phyloP scores from a whole-genome alignment of 1,284 basidiomycete genomes.

The Dichomitus squalens region DNA sequence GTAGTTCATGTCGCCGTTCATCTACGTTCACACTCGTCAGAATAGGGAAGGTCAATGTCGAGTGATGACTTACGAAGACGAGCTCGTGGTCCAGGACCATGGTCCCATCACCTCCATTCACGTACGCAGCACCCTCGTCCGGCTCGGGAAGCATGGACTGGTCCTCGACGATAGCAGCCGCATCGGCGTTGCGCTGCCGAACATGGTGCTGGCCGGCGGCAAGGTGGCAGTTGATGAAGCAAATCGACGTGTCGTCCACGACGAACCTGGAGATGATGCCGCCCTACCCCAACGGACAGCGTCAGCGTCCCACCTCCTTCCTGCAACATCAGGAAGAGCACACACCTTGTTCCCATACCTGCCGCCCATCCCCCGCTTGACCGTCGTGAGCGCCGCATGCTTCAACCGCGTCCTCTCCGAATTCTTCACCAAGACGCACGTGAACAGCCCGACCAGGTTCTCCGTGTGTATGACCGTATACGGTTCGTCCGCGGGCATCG shows the following conservation, averaged over 20 bases:
- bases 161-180: slow-evolving; percentile 85
- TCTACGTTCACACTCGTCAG: slow-evolving; percentile 37
- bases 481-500: slow-evolving; percentile 66
- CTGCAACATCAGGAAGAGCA: background rate
- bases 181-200: slow-evolving; percentile 83
- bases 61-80: slow-evolving; percentile 70
- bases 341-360: slow-evolving; percentile 93
- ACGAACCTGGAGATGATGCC: slow-evolving; percentile 90
- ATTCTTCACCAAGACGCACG: slow-evolving; percentile 83
- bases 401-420: slow-evolving; percentile 60
- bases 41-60: background rate
- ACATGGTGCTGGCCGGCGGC: slow-evolving; percentile 91
- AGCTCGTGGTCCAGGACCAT: slow-evolving; percentile 95
- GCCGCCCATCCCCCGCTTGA: slow-evolving; percentile 92
- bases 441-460: slow-evolving; percentile 90
- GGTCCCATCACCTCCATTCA: slow-evolving; percentile 92
- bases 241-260: slow-evolving; percentile 89
- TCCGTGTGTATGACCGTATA: slow-evolving; percentile 87
- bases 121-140: slow-evolving; percentile 62
- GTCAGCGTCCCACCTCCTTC: background rate
- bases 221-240: slow-evolving; percentile 95
- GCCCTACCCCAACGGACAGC: slow-evolving; percentile 51
- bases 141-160: slow-evolving; percentile 66
- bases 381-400: slow-evolving; percentile 74
- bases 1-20: slow-evolving; percentile 89